A percentile compares a stretch with the other conserved stretches of the same genome.
Evolutionary conservation across 2,329 filamentous ascomycete genomes (phyloP).

Genomic region (Fusarium tupiense): DNA sequence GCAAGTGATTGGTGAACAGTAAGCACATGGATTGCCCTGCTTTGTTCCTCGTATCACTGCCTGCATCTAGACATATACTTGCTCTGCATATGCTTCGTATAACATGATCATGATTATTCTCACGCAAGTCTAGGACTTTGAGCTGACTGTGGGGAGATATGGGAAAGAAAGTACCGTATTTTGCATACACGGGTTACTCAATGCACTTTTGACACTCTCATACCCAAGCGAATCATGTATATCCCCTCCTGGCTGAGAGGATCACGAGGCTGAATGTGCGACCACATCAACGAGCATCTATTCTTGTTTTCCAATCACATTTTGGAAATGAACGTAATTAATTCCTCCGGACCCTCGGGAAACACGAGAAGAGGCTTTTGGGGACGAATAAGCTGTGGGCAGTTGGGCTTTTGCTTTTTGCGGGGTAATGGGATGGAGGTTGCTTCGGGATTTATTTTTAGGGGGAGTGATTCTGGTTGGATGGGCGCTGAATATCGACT

Average conservation of each 20-base stretch:
- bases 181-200: conserved; percentile 2
- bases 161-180: not conserved
- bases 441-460: conserved; percentile 25
- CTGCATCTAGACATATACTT: not conserved
- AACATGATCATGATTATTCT: not conserved
- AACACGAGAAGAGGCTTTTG: conserved; percentile 21
- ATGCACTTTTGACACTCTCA: not conserved
- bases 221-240: not conserved
- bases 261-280: not conserved
- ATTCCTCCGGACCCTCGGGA: conserved; percentile 1
- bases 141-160: conserved; percentile 9
- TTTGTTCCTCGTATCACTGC: conserved; percentile 12
- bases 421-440: conserved; percentile 16
- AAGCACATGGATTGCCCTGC: conserved; percentile 14
- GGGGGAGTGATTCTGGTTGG: not conserved
- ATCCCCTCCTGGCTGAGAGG: not conserved
- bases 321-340: not conserved
- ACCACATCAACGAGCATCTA: not conserved
- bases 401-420: conserved; percentile 7
- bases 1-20: not conserved
- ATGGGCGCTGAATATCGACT: not conserved
- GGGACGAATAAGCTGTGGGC: conserved; percentile 20
- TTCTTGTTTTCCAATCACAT: not conserved
- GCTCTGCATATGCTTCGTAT: not conserved
- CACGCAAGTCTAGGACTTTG: not conserved